Conservation (phyloP, 1,284 basidiomycete species). For the Afroboletus lepidellus region DNA sequence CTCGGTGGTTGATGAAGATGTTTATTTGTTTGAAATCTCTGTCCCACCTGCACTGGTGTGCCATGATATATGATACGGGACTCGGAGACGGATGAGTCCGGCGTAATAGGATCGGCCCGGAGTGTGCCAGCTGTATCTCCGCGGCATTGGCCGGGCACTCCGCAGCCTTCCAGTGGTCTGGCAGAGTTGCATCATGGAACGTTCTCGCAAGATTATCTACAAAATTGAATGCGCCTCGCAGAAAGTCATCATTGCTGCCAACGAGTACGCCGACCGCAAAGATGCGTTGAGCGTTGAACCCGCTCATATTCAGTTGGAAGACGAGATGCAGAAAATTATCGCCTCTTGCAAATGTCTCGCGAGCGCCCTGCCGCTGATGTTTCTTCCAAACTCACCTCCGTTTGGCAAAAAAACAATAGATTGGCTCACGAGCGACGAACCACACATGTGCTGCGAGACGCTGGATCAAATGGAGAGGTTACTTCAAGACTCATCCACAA, state of each 20-base stretch:
- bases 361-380: not conserved
- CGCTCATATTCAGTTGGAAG: conserved; percentile 6
- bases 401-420: conserved; percentile 2
- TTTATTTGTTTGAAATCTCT: too few species aligned
- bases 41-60: too few species aligned
- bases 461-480: not conserved
- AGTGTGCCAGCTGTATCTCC: too few species aligned
- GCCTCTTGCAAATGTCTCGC: conserved; percentile 3
- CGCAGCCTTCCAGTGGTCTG: too few species aligned
- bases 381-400: not conserved
- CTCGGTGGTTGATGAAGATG: too few species aligned
- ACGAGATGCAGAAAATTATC: conserved; percentile 4
- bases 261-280: conserved; percentile 2
- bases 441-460: not conserved
- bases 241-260: not conserved
- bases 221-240: not conserved
- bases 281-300: not conserved
- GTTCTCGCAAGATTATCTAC: not conserved
- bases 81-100: too few species aligned
- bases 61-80: too few species aligned
- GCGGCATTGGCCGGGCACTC: too few species aligned
- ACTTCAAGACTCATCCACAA: not conserved
- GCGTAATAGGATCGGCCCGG: too few species aligned
- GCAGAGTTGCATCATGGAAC: too few species aligned
- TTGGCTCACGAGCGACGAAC: conserved; percentile 1